Evolutionary conservation across 176 grass and related monocot genomes (phyloP).

Genomic region (Dendrocalamus sinicus): DNA sequence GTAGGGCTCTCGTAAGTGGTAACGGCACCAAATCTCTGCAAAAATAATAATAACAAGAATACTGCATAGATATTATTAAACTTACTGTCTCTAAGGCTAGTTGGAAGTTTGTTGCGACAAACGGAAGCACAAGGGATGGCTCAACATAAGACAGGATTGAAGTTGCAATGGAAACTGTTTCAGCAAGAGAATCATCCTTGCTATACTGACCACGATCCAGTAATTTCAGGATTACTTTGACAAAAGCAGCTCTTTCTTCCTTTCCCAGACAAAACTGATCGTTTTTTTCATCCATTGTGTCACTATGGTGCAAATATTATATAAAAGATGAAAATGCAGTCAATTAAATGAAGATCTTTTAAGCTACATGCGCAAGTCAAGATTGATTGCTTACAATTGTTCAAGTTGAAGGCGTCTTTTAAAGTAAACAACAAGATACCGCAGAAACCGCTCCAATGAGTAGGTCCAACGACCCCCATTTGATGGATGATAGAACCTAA

Average conservation of each 20-base stretch:
- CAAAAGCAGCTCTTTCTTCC: slow-evolving; percentile 71
- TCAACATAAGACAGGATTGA: slow-evolving; percentile 92
- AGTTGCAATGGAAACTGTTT: slow-evolving; percentile 84
- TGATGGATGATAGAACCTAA: slow-evolving; percentile 97
- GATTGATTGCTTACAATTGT: slow-evolving; percentile 74
- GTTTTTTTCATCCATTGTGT: slow-evolving; percentile 35
- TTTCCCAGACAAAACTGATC: slow-evolving; percentile 63
- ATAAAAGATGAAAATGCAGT: slow-evolving; percentile 36
- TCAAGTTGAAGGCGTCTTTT: slow-evolving; percentile 82
- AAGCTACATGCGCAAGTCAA: not conserved
- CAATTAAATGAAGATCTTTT: slow-evolving; percentile 31
- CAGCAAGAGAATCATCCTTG: slow-evolving; percentile 90
- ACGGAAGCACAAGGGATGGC: slow-evolving; percentile 82
- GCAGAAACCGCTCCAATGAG: slow-evolving; percentile 80
- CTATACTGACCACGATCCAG: slow-evolving; percentile 96
- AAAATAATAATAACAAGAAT: slow-evolving; percentile 29
- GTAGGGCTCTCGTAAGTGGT: not conserved
- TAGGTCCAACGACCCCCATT: slow-evolving; percentile 97
- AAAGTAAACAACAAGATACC: slow-evolving; percentile 79
- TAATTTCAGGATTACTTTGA: slow-evolving; percentile 82
- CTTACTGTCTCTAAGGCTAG: slow-evolving; percentile 93
- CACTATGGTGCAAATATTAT: slow-evolving; percentile 46
- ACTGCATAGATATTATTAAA: slow-evolving; percentile 38
- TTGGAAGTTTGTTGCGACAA: slow-evolving; percentile 85
- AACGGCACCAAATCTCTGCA: slow-evolving; percentile 32